A percentile compares a stretch with the other conserved stretches of the same genome.
These are phyloP conservation scores for Phytophthora pinifolia DNA, from an alignment of 352 stramenopile species.

Conservation along the genomic window DNA sequence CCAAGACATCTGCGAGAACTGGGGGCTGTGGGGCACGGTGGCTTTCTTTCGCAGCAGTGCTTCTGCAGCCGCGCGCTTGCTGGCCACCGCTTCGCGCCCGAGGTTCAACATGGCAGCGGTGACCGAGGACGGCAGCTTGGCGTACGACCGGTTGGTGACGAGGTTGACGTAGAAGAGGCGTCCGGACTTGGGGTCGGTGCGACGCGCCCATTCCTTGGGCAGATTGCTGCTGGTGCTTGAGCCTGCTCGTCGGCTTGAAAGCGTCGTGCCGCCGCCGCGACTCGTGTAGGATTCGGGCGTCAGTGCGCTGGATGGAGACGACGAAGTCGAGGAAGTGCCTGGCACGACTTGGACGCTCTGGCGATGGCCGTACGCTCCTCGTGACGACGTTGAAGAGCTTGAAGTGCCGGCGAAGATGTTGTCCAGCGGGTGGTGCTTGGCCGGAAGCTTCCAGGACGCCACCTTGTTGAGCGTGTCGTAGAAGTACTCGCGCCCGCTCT, in stretches of 20 bases:
- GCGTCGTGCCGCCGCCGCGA: slow-evolving; percentile 13
- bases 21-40: slow-evolving; percentile 66
- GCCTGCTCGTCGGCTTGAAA: slow-evolving; percentile 33
- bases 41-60: slow-evolving; percentile 42
- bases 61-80: slow-evolving; percentile 28
- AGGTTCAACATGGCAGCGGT: slow-evolving; percentile 67
- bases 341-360: slow-evolving; percentile 21
- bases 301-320: slow-evolving; percentile 37
- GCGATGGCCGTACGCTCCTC: slow-evolving; percentile 11
- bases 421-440: slow-evolving; percentile 50
- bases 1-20: slow-evolving; percentile 86
- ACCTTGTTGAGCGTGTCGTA: slow-evolving; percentile 76
- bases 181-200: slow-evolving; percentile 76
- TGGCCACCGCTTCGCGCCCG: slow-evolving; percentile 31
- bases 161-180: slow-evolving; percentile 85
- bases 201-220: slow-evolving; percentile 78
- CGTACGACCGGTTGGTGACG: slow-evolving; percentile 80
- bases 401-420: slow-evolving; percentile 48
- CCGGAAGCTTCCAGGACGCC: slow-evolving; percentile 69
- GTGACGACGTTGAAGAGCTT: slow-evolving; percentile 21
- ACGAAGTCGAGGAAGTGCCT: slow-evolving; percentile 31
- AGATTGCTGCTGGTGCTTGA: slow-evolving; percentile 37
- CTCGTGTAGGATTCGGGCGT: slow-evolving; percentile 39
- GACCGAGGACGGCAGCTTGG: slow-evolving; percentile 74
- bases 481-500: slow-evolving; percentile 73